phyloP scores from a whole-genome alignment of 2,329 filamentous ascomycete genomes.

The Colletotrichum sp. region DNA sequence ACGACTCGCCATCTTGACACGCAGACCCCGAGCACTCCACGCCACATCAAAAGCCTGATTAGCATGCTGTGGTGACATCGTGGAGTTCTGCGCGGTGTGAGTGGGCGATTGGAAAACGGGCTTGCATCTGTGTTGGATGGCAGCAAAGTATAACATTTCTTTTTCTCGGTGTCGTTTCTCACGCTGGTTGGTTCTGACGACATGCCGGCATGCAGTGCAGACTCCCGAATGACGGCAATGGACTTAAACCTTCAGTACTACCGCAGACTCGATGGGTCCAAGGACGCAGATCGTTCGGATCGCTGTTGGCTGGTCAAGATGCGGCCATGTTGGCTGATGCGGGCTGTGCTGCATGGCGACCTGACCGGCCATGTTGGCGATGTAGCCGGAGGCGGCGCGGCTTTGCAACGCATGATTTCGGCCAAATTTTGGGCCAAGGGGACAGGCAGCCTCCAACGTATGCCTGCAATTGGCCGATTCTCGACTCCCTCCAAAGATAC shows the following conservation, averaged over 20 bases:
- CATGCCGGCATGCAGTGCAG: neutral
- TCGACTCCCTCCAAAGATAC: too few relatives aligned
- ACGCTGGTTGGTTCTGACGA: neutral
- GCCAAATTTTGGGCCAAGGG: neutral
- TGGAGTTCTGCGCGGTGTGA: neutral
- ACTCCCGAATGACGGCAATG: neutral
- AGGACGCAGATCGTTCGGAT: neutral
- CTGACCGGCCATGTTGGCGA: neutral
- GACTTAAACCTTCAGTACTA: neutral
- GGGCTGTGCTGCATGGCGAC: neutral
- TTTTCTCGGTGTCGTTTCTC: neutral
- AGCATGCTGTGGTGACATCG: neutral
- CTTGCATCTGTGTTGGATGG: neutral
- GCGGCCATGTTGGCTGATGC: neutral
- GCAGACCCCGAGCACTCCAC: neutral
- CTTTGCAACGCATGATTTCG: neutral
- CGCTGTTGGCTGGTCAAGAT: neutral
- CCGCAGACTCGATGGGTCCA: neutral
- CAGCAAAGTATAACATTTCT: neutral
- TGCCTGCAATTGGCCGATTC: too few relatives aligned
- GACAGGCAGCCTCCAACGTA: too few relatives aligned
- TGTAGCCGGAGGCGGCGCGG: fast-evolving
- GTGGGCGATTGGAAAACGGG: neutral
- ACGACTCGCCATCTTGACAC: neutral
- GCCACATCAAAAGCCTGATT: neutral